Base-by-base conservation (phyloP, 1,284 basidiomycete genomes). In the Sporisorium sorghi region DNA sequence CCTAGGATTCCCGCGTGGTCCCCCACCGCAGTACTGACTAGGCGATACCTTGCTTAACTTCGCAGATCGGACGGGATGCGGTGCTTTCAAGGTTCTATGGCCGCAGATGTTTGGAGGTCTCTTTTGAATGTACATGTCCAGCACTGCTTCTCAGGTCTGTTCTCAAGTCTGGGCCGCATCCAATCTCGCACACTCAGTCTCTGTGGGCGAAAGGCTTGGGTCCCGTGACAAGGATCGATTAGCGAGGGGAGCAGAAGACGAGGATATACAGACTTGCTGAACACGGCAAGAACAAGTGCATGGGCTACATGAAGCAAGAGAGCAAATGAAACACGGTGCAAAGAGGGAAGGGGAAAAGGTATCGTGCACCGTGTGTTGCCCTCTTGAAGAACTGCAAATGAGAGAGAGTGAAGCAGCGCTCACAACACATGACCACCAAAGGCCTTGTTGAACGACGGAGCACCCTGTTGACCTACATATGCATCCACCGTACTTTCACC, bases 11-110 rank as follows among this genome's bases (percentile, higher is more conserved):
- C 89, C 89, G 87, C 87, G 89, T 90, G 90, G 90, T 90, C 90
- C 90, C 90, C 90, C 89, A 90, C 90, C 89, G 87, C 90, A 90
- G 89, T 91, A 91, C 90, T 91, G 89, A 90, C 90, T 90, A 86
- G 88, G 89, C 89, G 88, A 89, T 88, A 90, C 89, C 88, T 87
- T 87, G 89, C 87, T 91, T 91, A 89, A 90, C 89, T 90, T 88
- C 89, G 88, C 89, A 90, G 89, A 90, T 90, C 89, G 85, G 90
- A 90, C 89, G 88, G 90, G 90, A 90, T 90, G 89, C 88, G 88
- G 89, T 90, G 88, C 88, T 90, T 90, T 90, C 89, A 88, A 86
- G 88, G 88, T 90, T 89, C 89, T 90, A 89, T 90, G 89, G 89
- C 89, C 89, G 87, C 89, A 89, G 89, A 90, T 90, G 67, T 24